A percentile compares a stretch with the other conserved stretches of the same genome.
These are phyloP conservation scores for Saturnispora silvae DNA, from an alignment of 805 yeast species.

Conservation along the genomic window DNA sequence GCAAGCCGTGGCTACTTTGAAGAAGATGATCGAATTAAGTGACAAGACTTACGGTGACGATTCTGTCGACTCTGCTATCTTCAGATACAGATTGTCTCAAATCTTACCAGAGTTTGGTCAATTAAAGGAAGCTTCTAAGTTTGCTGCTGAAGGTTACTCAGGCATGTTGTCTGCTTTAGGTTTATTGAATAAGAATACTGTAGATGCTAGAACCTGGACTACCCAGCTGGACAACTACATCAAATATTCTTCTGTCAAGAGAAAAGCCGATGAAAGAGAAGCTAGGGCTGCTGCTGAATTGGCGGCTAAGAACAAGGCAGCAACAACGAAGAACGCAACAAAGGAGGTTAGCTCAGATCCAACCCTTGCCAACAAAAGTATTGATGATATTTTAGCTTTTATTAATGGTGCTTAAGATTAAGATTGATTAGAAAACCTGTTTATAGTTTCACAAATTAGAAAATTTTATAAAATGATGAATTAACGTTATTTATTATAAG, in stretches of 20 bases:
- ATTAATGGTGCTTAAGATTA: constrained; percentile 45
- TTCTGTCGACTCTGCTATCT: constrained; percentile 51
- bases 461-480: not conserved
- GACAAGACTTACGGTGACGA: constrained; percentile 42
- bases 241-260: constrained; percentile 5
- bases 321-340: constrained; percentile 22
- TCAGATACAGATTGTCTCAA: constrained; percentile 62
- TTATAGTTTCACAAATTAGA: not conserved
- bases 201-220: constrained; percentile 57
- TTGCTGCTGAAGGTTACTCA: constrained; percentile 44
- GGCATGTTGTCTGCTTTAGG: constrained; percentile 54
- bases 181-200: constrained; percentile 53
- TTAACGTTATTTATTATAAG: constrained; percentile 4
- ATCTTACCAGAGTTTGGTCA: constrained; percentile 42
- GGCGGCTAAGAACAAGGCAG: constrained; percentile 17
- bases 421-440: constrained; percentile 5
- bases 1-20: constrained; percentile 43
- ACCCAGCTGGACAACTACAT: constrained; percentile 43
- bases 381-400: constrained; percentile 62
- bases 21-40: constrained; percentile 43
- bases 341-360: constrained; percentile 34
- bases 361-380: constrained; percentile 50
- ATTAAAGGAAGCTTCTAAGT: constrained; percentile 44
- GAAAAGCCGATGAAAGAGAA: constrained; percentile 19
- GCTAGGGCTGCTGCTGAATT: constrained; percentile 18